Evolutionary conservation across 768 basidiomycete genomes (phyloP).

Genomic region (Auricularia sp.): DNA sequence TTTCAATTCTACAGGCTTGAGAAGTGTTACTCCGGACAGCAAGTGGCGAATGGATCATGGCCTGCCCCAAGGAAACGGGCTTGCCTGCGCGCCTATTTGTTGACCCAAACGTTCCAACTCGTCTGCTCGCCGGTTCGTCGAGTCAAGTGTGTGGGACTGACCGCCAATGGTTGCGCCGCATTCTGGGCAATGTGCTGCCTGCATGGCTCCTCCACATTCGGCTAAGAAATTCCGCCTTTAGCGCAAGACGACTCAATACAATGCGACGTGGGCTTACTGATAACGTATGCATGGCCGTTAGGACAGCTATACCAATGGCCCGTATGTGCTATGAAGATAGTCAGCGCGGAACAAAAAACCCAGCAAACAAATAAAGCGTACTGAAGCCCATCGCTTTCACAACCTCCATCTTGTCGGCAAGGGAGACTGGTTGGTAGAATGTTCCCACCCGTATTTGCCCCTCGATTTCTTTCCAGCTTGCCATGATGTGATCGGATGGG

Average conservation of each 20-base stretch:
- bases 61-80: neutral
- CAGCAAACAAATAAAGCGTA: constrained; percentile 15
- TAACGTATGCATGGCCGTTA: neutral
- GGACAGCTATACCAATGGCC: constrained; percentile 33
- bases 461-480: constrained; percentile 38
- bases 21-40: too few relatives aligned
- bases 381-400: constrained; percentile 40
- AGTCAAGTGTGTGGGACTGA: neutral
- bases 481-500: constrained; percentile 27
- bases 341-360: neutral
- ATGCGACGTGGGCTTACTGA: neutral
- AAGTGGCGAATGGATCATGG: neutral
- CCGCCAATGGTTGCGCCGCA: neutral
- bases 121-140: neutral
- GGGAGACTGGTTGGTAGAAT: constrained; percentile 42
- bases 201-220: neutral
- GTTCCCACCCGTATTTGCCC: constrained; percentile 29
- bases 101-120: neutral
- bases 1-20: too few relatives aligned
- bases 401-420: constrained; percentile 41
- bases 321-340: constrained; percentile 19
- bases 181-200: neutral
- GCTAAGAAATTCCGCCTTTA: neutral
- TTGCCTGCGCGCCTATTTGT: neutral
- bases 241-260: neutral